A percentile compares a stretch with the other conserved stretches of the same genome.
Conservation (phyloP, 108 stramenopile species). For the Stephanodiscus minutulus region DNA sequence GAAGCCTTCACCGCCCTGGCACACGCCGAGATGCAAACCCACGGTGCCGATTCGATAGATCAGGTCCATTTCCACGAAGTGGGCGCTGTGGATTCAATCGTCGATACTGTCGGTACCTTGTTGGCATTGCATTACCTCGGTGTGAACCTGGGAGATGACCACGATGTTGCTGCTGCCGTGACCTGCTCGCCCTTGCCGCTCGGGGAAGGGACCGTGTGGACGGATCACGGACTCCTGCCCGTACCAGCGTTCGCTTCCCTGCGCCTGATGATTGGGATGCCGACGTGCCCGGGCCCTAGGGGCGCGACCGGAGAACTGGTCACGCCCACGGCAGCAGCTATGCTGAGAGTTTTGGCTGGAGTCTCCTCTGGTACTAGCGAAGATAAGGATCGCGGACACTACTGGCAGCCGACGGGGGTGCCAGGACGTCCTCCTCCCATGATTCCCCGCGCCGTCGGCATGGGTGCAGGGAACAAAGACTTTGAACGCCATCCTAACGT, state of each 20-base stretch:
- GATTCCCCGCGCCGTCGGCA: constrained; percentile 63
- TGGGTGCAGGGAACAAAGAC: constrained; percentile 93
- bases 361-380: constrained; percentile 6
- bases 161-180: constrained; percentile 34
- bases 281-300: constrained; percentile 81
- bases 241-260: constrained; percentile 93
- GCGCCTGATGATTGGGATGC: constrained; percentile 85
- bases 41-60: constrained; percentile 73
- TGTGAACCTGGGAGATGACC: constrained; percentile 48
- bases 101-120: constrained; percentile 91
- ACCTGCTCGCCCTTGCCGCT: constrained; percentile 81
- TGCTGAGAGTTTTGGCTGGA: constrained; percentile 76
- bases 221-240: constrained; percentile 90
- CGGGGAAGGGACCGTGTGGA: constrained; percentile 90
- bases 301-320: constrained; percentile 87
- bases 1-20: constrained; percentile 83
- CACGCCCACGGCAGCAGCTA: constrained; percentile 91
- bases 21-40: constrained; percentile 85
- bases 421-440: constrained; percentile 80
- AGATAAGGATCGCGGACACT: constrained; percentile 1
- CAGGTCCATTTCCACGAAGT: constrained; percentile 95
- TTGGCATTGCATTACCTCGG: constrained; percentile 78
- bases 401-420: constrained; percentile 24
- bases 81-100: constrained; percentile 90
- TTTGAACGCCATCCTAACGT: constrained; percentile 91